Evolutionary conservation across 345 rosid species (phyloP).

Genomic region (Gossypium stocksii): DNA sequence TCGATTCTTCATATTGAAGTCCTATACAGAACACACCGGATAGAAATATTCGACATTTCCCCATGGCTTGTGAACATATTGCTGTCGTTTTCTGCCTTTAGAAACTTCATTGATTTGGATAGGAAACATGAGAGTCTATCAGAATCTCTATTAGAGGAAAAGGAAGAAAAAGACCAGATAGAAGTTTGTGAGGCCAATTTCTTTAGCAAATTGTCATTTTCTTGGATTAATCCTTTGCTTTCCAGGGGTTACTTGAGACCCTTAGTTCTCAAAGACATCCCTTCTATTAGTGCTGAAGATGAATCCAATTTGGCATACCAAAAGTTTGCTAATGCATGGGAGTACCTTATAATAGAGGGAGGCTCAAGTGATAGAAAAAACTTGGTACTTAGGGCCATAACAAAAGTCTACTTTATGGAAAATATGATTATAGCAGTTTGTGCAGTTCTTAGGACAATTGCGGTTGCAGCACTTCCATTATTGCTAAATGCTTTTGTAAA

Average conservation of each 20-base stretch:
- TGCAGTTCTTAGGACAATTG: slow-evolving; percentile 46
- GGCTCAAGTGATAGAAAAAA: slow-evolving; percentile 26
- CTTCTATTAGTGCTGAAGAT: slow-evolving; percentile 48
- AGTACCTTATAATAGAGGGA: slow-evolving; percentile 28
- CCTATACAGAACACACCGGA: slow-evolving; percentile 27
- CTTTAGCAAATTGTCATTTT: slow-evolving; percentile 46
- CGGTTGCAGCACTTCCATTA: slow-evolving; percentile 52
- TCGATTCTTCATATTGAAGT: slow-evolving; percentile 37
- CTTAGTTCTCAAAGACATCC: slow-evolving; percentile 51
- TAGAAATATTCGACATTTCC: slow-evolving; percentile 31
- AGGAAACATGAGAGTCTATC: slow-evolving; percentile 28
- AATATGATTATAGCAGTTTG: slow-evolving; percentile 40
- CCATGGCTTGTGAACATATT: slow-evolving; percentile 47
- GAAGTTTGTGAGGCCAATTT: slow-evolving; percentile 40
- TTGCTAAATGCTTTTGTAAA: slow-evolving; percentile 61
- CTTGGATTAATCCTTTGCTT: slow-evolving; percentile 64
- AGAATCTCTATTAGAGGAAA: slow-evolving; percentile 41
- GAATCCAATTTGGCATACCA: slow-evolving; percentile 49
- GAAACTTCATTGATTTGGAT: slow-evolving; percentile 28
- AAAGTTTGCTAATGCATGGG: slow-evolving; percentile 54
- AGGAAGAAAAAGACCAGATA: slow-evolving; percentile 21
- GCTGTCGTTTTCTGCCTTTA: slow-evolving; percentile 50
- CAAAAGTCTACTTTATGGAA: slow-evolving; percentile 49
- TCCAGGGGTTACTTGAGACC: slow-evolving; percentile 52
- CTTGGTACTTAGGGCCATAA: slow-evolving; percentile 44